phyloP scores from a whole-genome alignment of 805 yeast species.

The Monosporozyma yasuniensis region DNA sequence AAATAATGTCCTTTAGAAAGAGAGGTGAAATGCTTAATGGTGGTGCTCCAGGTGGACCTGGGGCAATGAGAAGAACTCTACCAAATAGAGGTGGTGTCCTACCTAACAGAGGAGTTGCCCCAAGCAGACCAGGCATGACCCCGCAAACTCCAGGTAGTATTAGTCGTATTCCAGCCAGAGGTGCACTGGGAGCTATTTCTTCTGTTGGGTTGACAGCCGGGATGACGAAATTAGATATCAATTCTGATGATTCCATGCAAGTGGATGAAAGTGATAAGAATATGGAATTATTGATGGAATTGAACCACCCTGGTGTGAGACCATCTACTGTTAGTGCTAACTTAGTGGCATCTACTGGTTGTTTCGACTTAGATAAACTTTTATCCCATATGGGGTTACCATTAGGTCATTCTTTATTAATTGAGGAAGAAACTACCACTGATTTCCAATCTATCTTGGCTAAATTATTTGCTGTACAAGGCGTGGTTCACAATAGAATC shows the following conservation, averaged over 20 bases:
- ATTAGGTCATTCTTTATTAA: constrained; percentile 54
- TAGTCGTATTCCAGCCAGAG: neutral
- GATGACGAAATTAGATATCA: neutral
- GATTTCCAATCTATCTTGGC: constrained; percentile 70
- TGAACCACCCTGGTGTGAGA: constrained; percentile 47
- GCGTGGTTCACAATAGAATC: constrained; percentile 54
- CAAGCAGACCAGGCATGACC: neutral
- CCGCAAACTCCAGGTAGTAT: neutral
- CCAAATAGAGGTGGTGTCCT: constrained; percentile 3
- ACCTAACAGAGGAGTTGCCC: constrained; percentile 1
- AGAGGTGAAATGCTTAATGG: constrained; percentile 40
- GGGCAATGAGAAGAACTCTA: neutral
- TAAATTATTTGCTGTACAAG: constrained; percentile 69
- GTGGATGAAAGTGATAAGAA: neutral
- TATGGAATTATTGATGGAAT: neutral
- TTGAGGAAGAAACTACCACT: constrained; percentile 83
- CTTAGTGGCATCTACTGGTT: constrained; percentile 74
- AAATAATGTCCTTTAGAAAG: constrained; percentile 48
- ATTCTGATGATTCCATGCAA: neutral
- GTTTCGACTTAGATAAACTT: constrained; percentile 62
- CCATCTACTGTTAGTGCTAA: constrained; percentile 71
- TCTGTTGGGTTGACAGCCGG: neutral
- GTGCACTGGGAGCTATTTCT: neutral
- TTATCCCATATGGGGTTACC: constrained; percentile 83
- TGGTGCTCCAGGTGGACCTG: constrained; percentile 6